phyloP scores from a whole-genome alignment of 1,139 yeast genomes.

The Pichia sp. region DNA sequence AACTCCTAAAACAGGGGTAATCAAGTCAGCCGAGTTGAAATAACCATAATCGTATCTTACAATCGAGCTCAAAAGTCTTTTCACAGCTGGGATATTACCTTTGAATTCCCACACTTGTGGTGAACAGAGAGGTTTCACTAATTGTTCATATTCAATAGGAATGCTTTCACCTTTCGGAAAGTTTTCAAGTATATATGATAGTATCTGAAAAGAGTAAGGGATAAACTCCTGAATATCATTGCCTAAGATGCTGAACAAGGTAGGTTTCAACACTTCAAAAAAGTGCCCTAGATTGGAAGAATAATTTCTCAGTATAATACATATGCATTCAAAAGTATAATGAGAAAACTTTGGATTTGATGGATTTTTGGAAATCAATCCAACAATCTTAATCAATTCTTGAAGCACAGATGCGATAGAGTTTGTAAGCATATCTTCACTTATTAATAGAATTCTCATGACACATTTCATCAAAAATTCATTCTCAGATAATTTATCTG shows the following conservation, averaged over 20 bases:
- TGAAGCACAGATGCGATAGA: constrained; percentile 44
- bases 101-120: constrained; percentile 89
- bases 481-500: constrained; percentile 91
- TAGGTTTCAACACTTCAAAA: constrained; percentile 57
- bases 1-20: constrained; percentile 88
- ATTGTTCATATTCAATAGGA: constrained; percentile 56
- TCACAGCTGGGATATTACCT: constrained; percentile 91
- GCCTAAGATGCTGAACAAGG: constrained; percentile 58
- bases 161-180: constrained; percentile 44
- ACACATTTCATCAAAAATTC: constrained; percentile 86
- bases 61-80: constrained; percentile 69
- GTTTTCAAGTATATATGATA: constrained; percentile 68
- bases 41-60: constrained; percentile 52
- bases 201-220: constrained; percentile 85
- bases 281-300: constrained; percentile 33
- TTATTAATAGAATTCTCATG: constrained; percentile 73
- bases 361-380: constrained; percentile 76
- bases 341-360: constrained; percentile 93
- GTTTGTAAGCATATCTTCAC: constrained; percentile 52
- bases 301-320: constrained; percentile 59
- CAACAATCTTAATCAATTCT: constrained; percentile 63
- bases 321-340: constrained; percentile 82
- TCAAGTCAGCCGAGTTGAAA: constrained; percentile 37
- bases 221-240: constrained; percentile 90
- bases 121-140: constrained; percentile 75